A percentile compares a stretch with the other conserved stretches of the same genome.
These are phyloP conservation scores for Coemansia sp. DNA, from an alignment of 192 early-diverging fungal species.

Conservation along the genomic window DNA sequence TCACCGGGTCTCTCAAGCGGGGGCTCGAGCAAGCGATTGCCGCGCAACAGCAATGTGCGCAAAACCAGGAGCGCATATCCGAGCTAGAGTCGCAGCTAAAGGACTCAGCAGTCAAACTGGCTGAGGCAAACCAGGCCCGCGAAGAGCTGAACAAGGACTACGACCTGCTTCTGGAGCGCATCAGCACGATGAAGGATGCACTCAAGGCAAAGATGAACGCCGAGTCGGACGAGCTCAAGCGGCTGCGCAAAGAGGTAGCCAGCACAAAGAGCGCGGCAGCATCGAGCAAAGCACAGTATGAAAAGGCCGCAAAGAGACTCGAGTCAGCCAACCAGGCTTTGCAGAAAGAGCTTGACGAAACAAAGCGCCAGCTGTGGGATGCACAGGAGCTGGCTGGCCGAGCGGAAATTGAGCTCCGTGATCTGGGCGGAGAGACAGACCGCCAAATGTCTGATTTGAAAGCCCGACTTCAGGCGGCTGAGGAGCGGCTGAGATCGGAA, in stretches of 20 bases:
- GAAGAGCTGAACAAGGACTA: conserved; percentile 54
- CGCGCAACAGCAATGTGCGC: conserved; percentile 4
- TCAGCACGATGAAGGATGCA: conserved; percentile 76
- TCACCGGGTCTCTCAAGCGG: conserved; percentile 20
- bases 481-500: conserved; percentile 26
- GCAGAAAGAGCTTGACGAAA: conserved; percentile 26
- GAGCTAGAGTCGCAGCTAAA: conserved; percentile 26
- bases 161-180: conserved; percentile 66
- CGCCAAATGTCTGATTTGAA: conserved; percentile 20
- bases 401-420: conserved; percentile 21
- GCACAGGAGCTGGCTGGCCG: conserved; percentile 36
- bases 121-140: conserved; percentile 33
- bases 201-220: conserved; percentile 78
- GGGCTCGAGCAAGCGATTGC: conserved; percentile 17
- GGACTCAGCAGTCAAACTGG: conserved; percentile 14
- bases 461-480: conserved; percentile 19
- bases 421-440: conserved; percentile 14
- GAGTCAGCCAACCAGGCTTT: conserved; percentile 3
- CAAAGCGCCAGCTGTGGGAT: conserved; percentile 33
- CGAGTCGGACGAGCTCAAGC: conserved; percentile 61
- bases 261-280: conserved; percentile 7
- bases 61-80: conserved; percentile 1
- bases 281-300: conserved; percentile 13
- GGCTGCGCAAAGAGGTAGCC: conserved; percentile 22
- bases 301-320: conserved; percentile 1